phyloP scores from a whole-genome alignment of 2,329 filamentous ascomycete species.

The Trichocomaceae sp. region DNA sequence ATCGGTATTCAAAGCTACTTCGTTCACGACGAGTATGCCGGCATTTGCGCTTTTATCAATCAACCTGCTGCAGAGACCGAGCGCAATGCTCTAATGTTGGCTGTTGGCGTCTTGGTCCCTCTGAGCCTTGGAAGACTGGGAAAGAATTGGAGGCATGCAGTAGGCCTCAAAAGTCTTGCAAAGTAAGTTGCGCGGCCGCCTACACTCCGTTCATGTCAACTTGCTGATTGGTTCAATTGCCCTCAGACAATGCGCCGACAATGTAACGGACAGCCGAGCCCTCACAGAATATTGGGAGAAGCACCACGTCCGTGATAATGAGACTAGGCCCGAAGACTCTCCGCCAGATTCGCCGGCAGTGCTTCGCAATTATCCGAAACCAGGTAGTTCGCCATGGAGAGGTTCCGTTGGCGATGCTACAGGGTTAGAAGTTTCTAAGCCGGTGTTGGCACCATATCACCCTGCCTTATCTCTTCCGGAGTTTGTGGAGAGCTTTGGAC shows the following conservation, averaged over 20 bases:
- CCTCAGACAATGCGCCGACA: constrained; percentile 51
- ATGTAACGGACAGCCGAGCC: constrained; percentile 55
- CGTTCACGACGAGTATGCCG: constrained; percentile 74
- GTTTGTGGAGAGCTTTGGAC: constrained; percentile 77
- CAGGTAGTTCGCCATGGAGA: constrained; percentile 35
- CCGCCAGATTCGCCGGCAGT: constrained; percentile 48
- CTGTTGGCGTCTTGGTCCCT: constrained; percentile 82
- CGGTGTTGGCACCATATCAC: constrained; percentile 69
- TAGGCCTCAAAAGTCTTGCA: constrained; percentile 66
- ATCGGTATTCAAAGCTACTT: constrained; percentile 67
- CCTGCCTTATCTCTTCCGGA: constrained; percentile 75
- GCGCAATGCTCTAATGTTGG: constrained; percentile 86
- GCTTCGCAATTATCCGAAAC: constrained; percentile 47
- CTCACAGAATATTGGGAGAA: constrained; percentile 76
- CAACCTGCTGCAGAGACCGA: constrained; percentile 68
- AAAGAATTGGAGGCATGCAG: constrained; percentile 81
- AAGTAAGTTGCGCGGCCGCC: constrained; percentile 42
- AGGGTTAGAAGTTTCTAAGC: constrained; percentile 34
- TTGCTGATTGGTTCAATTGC: constrained; percentile 4
- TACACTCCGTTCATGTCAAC: constrained; percentile 11
- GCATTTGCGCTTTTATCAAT: constrained; percentile 87
- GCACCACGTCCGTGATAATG: constrained; percentile 31
- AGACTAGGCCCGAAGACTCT: constrained; percentile 37
- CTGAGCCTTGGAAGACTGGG: constrained; percentile 79
- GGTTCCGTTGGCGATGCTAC: constrained; percentile 39